These are phyloP conservation scores for Phytopythium vexans DNA, from an alignment of 352 stramenopile species.

Conservation along the genomic window DNA sequence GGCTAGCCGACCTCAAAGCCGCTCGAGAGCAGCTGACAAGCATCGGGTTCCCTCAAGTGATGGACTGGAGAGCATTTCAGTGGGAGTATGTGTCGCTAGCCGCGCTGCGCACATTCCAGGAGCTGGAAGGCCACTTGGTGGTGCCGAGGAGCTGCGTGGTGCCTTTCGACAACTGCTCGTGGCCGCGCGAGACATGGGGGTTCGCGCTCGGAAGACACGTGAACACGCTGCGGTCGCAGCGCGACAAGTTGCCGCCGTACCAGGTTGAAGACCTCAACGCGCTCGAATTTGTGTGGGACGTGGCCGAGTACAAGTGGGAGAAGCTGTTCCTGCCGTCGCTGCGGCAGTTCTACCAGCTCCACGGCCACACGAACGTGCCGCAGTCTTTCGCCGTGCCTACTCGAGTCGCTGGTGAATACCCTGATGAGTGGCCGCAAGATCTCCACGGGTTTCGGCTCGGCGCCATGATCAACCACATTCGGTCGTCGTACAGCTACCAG, in stretches of 20 bases:
- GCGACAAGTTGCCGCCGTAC: conserved; percentile 14
- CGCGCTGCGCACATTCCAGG: conserved; percentile 29
- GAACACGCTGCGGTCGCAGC: conserved; percentile 25
- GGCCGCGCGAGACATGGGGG: conserved; percentile 33
- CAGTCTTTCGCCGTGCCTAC: conserved; percentile 33
- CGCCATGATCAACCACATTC: conserved; percentile 44
- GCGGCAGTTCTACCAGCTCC: conserved; percentile 25
- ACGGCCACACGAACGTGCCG: conserved; percentile 37
- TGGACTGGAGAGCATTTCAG: conserved; percentile 42
- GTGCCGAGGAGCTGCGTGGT: conserved; percentile 39
- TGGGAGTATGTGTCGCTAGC: conserved; percentile 27
- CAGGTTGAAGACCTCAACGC: conserved; percentile 30
- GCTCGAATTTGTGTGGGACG: conserved; percentile 41
- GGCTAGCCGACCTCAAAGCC: conserved; percentile 3
- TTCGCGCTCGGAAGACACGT: conserved; percentile 36
- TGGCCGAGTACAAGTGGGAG: conserved; percentile 31
- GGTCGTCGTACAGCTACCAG: conserved; percentile 21
- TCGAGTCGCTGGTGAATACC: neutral
- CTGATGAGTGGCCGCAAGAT: conserved; percentile 16
- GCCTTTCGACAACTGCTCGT: conserved; percentile 17
- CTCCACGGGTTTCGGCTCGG: conserved; percentile 42
- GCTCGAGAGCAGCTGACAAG: conserved; percentile 20
- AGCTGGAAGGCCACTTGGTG: conserved; percentile 27
- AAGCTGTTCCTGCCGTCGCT: conserved; percentile 35
- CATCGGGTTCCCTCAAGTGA: conserved; percentile 25